Conservation (phyloP, 208 protist species). For the Polymyxa betae region DNA sequence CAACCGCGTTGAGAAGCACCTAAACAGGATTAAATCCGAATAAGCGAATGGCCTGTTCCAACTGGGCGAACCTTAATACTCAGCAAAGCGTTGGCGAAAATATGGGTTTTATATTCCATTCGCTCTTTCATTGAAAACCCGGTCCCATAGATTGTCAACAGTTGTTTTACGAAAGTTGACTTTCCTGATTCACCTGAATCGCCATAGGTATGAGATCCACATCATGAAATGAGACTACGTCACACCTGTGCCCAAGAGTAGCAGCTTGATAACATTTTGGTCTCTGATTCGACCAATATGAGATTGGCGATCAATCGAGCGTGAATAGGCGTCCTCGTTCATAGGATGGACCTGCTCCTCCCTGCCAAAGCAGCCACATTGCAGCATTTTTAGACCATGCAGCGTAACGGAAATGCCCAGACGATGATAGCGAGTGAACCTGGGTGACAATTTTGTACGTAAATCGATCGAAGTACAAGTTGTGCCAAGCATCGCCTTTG, state of each 20-base stretch:
- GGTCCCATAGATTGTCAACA: neutral
- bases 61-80: neutral
- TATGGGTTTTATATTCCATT: neutral
- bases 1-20: no score
- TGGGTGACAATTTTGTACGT: no score
- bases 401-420: no score
- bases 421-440: no score
- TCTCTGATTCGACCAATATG: neutral
- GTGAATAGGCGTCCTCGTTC: neutral
- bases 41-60: no score
- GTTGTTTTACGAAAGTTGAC: constrained; percentile 58
- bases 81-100: constrained; percentile 29
- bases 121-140: constrained; percentile 24
- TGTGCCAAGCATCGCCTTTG: no score
- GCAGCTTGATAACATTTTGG: neutral
- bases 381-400: no score
- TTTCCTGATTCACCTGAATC: constrained; percentile 57
- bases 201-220: neutral
- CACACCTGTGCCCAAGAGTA: constrained; percentile 8
- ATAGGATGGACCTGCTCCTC: neutral
- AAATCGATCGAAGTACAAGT: no score
- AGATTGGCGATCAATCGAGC: neutral
- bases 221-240: neutral
- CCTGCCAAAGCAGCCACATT: no score
- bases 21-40: no score